Base-by-base conservation (phyloP, 129 eudicot genomes). In the Smallanthus sonchifolius region DNA sequence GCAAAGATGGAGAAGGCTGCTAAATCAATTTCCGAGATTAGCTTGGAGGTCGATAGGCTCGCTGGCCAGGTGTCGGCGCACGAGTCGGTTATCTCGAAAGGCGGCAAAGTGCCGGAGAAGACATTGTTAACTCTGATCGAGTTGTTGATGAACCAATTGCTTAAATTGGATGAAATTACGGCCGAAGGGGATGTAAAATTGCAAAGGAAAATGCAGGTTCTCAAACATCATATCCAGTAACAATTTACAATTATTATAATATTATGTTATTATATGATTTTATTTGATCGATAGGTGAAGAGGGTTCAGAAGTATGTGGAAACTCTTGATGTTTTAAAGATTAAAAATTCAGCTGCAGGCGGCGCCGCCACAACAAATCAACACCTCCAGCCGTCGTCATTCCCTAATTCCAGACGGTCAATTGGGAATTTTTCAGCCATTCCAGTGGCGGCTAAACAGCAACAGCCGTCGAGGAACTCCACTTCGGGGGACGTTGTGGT, bases 221-320 rank as follows among this genome's bases (percentile, higher is more conserved):
- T n/a, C 59, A 52, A 16, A 16, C 28, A 16, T 17, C 8, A 51
- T n/a, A n/a, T 51, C 24, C 10, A 45, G 16, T 45, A 45, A 4
- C 15, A 45, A 45, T 10, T 24, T 24, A 24, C 1, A 1, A 24
- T 24, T 24, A 24, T 24, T 24, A 24, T 24, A 24, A 24, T 24
- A 24, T 24, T 24, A 24, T 24, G 30, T 24, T 24, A 24, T 24
- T 24, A 42, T 42, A 42, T 42, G 8, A 1, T 7, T 10, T 45
- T 45, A 10, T 45, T 15, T 36, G 37, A 44, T 40, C n/a, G 44
- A 65, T 38, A 92, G 98, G 98, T 88, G 74, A 86, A 49, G 82
- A 84, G 97, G 80, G 96, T 93, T 37, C 97, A 93, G 52, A 90
- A 93, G 79, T 88, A 80, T 67, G 97, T 93, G 2, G 98, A 93